A percentile compares a stretch with the other conserved stretches of the same genome.
phyloP scores from a whole-genome alignment of 2,329 filamentous ascomycete genomes.

The Escovopsis sp. region DNA sequence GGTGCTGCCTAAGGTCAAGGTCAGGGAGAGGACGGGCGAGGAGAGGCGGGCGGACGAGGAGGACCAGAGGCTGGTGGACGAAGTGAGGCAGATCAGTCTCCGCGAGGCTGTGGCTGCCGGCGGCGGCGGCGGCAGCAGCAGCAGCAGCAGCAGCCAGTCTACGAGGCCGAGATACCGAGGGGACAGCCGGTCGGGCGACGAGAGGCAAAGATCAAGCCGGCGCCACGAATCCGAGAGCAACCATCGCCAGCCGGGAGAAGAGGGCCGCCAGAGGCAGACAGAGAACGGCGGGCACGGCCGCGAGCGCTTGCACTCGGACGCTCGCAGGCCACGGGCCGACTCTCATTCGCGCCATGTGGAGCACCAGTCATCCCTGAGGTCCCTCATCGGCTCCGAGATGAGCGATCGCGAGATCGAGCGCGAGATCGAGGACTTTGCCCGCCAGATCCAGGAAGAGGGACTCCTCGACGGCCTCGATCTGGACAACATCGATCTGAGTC shows the following conservation, averaged over 20 bases:
- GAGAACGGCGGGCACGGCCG: slow-evolving; percentile 14
- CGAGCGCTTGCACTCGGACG: slow-evolving; percentile 23
- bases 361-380: slow-evolving; percentile 79
- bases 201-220: slow-evolving; percentile 17
- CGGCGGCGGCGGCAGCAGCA: slow-evolving; percentile 7
- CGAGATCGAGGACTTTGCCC: slow-evolving; percentile 79
- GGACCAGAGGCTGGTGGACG: slow-evolving; percentile 54
- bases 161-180: slow-evolving; percentile 16
- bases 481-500: slow-evolving; percentile 67
- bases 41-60: slow-evolving; percentile 45
- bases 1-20: slow-evolving; percentile 51
- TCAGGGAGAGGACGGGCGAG: slow-evolving; percentile 34
- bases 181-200: slow-evolving; percentile 22
- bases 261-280: slow-evolving; percentile 9
- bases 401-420: slow-evolving; percentile 68
- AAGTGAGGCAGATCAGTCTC: slow-evolving; percentile 60
- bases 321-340: slow-evolving; percentile 26
- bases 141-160: slow-evolving; percentile 9
- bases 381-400: slow-evolving; percentile 65
- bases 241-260: slow-evolving; percentile 10
- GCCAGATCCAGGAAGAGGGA: slow-evolving; percentile 79
- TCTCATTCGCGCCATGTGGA: slow-evolving; percentile 51
- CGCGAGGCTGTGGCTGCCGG: slow-evolving; percentile 43
- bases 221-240: slow-evolving; percentile 17
- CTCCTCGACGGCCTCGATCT: slow-evolving; percentile 78